phyloP scores from a whole-genome alignment of 2,329 filamentous ascomycete genomes.

The Aspergillus thermomutatus region DNA sequence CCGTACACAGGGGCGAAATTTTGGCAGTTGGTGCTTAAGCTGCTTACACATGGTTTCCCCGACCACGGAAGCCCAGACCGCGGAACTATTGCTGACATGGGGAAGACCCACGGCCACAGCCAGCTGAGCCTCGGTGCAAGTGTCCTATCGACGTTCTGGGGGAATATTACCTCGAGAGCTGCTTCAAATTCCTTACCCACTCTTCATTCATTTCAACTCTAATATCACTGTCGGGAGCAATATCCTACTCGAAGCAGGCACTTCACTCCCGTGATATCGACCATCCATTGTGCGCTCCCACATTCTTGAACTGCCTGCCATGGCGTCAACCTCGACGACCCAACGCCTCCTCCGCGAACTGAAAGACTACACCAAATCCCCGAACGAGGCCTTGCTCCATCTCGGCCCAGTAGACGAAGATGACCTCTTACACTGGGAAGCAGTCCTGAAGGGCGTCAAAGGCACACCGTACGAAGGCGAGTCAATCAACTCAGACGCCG shows the following conservation, averaged over 20 bases:
- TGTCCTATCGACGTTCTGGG: background rate
- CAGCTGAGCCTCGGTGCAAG: background rate
- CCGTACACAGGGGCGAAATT: background rate
- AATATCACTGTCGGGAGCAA: background rate
- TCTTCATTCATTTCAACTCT: background rate
- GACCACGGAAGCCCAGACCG: background rate
- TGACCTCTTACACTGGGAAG: conserved; percentile 58
- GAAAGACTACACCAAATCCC: conserved; percentile 54
- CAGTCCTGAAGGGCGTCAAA: conserved; percentile 57
- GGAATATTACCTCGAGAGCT: background rate
- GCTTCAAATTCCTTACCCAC: background rate
- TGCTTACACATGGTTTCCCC: background rate
- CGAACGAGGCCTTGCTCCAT: conserved; percentile 55
- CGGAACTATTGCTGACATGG: conserved; percentile 3
- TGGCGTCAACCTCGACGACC: conserved; percentile 35
- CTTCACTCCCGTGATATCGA: background rate
- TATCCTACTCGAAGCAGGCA: background rate
- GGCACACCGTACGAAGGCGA: conserved; percentile 61
- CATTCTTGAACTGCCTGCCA: conserved; percentile 2
- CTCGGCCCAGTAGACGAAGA: conserved; percentile 57
- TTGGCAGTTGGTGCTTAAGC: background rate
- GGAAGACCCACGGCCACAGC: background rate
- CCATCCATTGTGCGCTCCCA: background rate
- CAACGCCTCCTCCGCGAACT: conserved; percentile 62
- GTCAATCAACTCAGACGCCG: background rate